Percentiles rank a stretch among this genome's conserved stretches.
Evolutionary conservation across 2,329 filamentous ascomycete species (phyloP).

Genomic region (Xylariaceae sp.): DNA sequence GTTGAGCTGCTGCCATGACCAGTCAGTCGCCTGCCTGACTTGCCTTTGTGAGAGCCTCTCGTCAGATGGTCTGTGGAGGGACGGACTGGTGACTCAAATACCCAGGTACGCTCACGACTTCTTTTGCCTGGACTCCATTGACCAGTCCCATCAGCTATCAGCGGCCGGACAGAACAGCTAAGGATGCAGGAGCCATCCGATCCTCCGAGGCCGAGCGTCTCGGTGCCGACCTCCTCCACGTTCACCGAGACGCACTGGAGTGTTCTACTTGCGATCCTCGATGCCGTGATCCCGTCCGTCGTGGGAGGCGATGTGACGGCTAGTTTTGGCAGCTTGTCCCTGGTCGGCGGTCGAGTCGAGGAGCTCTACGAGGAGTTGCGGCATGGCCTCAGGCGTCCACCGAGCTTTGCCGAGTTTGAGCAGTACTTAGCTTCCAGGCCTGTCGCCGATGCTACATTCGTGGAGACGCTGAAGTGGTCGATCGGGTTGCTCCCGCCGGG

Average conservation of each 20-base stretch:
- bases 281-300: conserved; percentile 10
- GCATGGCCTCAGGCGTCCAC: not conserved
- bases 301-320: not conserved
- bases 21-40: too few relatives aligned
- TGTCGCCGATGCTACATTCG: conserved; percentile 2
- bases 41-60: too few relatives aligned
- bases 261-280: conserved; percentile 6
- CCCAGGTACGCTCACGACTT: too few relatives aligned
- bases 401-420: conserved; percentile 3
- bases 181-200: too few relatives aligned
- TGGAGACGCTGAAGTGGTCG: conserved; percentile 1
- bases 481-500: not conserved
- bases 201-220: too few relatives aligned
- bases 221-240: too few relatives aligned
- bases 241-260: conserved; percentile 8
- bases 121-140: too few relatives aligned
- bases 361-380: conserved; percentile 1
- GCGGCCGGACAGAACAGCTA: too few relatives aligned
- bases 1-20: too few relatives aligned
- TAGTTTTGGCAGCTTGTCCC: not conserved
- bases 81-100: too few relatives aligned
- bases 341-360: conserved; percentile 3
- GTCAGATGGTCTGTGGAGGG: too few relatives aligned
- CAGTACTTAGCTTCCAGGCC: conserved; percentile 3
- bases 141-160: too few relatives aligned